Conservation (phyloP, 2,329 filamentous ascomycete genomes). For the Colletotrichum destructivum region DNA sequence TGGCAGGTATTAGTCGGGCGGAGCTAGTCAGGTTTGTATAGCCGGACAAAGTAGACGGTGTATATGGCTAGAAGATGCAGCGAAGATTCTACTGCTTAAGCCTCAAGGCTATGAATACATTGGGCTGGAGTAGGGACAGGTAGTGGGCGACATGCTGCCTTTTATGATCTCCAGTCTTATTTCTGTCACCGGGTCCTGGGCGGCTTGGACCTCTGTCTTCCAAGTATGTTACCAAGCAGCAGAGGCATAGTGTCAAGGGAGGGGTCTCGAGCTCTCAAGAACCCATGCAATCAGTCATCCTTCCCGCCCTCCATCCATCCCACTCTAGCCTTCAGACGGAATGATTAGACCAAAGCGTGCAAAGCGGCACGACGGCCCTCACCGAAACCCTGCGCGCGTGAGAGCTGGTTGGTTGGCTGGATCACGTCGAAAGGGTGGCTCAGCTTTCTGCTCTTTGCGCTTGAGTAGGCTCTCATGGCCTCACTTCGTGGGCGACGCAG, state of each 20-base stretch:
- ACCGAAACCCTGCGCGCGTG: conserved; percentile 25
- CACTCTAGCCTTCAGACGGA: conserved; percentile 24
- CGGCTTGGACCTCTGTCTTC: conserved; percentile 20
- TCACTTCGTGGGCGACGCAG: conserved; percentile 24
- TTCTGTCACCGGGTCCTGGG: conserved; percentile 1
- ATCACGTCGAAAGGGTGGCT: conserved; percentile 17
- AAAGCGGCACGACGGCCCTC: conserved; percentile 17
- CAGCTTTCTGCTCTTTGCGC: conserved; percentile 4
- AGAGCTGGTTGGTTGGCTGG: conserved; percentile 26
- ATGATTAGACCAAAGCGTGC: conserved; percentile 10
- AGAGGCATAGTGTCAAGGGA: conserved; percentile 3
- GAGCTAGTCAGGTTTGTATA: conserved; percentile 4
- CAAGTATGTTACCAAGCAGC: conserved; percentile 16
- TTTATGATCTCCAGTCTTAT: conserved; percentile 35
- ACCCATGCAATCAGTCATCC: conserved; percentile 32
- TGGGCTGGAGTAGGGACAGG: background rate
- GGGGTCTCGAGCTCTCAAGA: conserved; percentile 24
- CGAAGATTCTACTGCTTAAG: conserved; percentile 36
- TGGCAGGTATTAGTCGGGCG: background rate
- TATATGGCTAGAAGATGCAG: conserved; percentile 26
- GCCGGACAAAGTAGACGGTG: conserved; percentile 2
- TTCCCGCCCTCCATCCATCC: conserved; percentile 20
- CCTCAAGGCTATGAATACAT: conserved; percentile 20
- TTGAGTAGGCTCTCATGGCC: background rate
- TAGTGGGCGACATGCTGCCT: conserved; percentile 31